A percentile compares a stretch with the other conserved stretches of the same genome.
phyloP scores from a whole-genome alignment of 768 basidiomycete species.

The Myochromella boudieri region DNA sequence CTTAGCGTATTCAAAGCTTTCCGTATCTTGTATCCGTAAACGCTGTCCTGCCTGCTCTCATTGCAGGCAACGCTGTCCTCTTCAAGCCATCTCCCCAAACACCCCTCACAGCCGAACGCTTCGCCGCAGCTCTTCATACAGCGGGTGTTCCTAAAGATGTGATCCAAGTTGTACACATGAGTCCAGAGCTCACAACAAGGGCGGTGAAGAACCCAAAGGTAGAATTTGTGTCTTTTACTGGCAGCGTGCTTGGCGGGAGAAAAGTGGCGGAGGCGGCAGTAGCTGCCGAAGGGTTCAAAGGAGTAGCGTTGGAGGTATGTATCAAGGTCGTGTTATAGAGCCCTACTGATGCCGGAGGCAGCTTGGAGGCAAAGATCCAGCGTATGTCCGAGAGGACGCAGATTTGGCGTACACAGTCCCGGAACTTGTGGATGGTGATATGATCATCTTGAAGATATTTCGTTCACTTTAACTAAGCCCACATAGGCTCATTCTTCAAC shows the following conservation, averaged over 20 bases:
- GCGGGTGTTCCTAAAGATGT: conserved; percentile 80
- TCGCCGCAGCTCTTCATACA: conserved; percentile 62
- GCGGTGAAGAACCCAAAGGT: conserved; percentile 66
- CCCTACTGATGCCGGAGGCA: conserved; percentile 22
- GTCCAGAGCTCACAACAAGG: conserved; percentile 56
- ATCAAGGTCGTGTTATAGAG: background rate
- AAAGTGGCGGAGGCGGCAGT: conserved; percentile 73
- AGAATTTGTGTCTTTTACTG: conserved; percentile 90
- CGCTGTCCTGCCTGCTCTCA: conserved; percentile 85
- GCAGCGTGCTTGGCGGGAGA: conserved; percentile 74
- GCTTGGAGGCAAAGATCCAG: conserved; percentile 98
- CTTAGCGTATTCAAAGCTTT: conserved; percentile 46
- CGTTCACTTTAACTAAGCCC: background rate
- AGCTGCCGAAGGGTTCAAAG: conserved; percentile 71
- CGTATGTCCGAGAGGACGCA: conserved; percentile 88
- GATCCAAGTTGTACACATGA: conserved; percentile 75
- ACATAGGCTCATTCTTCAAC: conserved; percentile 87
- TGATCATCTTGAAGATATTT: background rate
- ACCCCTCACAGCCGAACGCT: conserved; percentile 82
- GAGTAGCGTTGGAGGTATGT: conserved; percentile 78
- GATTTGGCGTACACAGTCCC: conserved; percentile 79
- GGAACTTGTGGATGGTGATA: conserved; percentile 87
- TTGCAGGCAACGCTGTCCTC: conserved; percentile 88
- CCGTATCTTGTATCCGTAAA: conserved; percentile 92
- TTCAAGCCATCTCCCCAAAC: conserved; percentile 98